A percentile compares a stretch with the other conserved stretches of the same genome.
These are phyloP conservation scores for Dujonia santamariae DNA, from an alignment of 1,139 yeast genomes.

Conservation along the genomic window DNA sequence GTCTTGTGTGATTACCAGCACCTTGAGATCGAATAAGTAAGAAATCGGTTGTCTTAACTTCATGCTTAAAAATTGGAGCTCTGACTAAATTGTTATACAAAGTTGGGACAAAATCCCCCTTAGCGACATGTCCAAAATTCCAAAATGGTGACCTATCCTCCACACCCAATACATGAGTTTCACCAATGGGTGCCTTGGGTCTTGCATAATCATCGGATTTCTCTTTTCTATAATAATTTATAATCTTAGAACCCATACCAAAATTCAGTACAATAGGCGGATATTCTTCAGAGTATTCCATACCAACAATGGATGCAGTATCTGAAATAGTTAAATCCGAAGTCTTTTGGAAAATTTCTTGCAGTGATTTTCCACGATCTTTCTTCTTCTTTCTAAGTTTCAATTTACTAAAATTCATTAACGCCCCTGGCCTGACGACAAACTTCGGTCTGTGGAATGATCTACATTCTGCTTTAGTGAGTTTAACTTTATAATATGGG, in stretches of 20 bases:
- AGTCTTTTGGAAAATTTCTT: constrained; percentile 68
- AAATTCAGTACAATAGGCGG: constrained; percentile 82
- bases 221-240: constrained; percentile 87
- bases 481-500: constrained; percentile 83
- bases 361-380: constrained; percentile 80
- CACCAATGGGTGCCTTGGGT: constrained; percentile 89
- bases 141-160: constrained; percentile 97
- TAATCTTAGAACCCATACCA: constrained; percentile 95
- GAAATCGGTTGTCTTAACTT: constrained; percentile 75
- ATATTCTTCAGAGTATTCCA: constrained; percentile 89
- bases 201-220: constrained; percentile 78
- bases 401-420: constrained; percentile 70
- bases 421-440: constrained; percentile 72
- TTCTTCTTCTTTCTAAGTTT: constrained; percentile 84
- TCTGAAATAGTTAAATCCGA: constrained; percentile 84
- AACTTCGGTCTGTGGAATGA: constrained; percentile 80
- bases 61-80: constrained; percentile 93
- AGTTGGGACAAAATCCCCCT: constrained; percentile 92
- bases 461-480: constrained; percentile 68
- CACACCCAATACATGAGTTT: constrained; percentile 90
- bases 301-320: constrained; percentile 67
- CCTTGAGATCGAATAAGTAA: constrained; percentile 78
- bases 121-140: constrained; percentile 97
- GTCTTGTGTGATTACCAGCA: constrained; percentile 58
- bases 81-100: constrained; percentile 86